These are phyloP conservation scores for Kandelia obovata DNA, from an alignment of 345 rosid species.

Conservation along the genomic window DNA sequence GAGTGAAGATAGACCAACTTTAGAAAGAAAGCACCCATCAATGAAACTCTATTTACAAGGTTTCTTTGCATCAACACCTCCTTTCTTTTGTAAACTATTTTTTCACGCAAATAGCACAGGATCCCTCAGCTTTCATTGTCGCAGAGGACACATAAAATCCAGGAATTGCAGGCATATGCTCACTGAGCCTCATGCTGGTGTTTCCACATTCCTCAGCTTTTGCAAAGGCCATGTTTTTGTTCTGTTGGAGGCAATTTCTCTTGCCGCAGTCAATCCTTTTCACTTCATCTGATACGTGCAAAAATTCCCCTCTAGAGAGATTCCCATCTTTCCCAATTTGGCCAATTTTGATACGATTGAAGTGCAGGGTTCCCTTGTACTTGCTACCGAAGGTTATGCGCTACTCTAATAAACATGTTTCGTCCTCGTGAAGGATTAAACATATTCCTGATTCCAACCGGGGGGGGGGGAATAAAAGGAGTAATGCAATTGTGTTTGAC, in stretches of 20 bases:
- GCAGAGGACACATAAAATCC: no score
- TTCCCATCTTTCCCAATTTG: conserved; percentile 10
- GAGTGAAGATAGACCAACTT: conserved; percentile 1
- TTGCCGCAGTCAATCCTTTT: background rate
- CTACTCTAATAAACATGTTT: background rate
- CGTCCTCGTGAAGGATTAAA: conserved; percentile 11
- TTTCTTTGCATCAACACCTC: conserved; percentile 16
- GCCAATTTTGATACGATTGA: conserved; percentile 5
- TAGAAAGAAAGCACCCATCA: conserved; percentile 4
- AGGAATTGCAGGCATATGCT: no score
- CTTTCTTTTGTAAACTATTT: background rate
- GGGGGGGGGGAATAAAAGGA: conserved; percentile 2
- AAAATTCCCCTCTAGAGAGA: conserved; percentile 5
- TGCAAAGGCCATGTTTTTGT: background rate
- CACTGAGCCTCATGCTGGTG: background rate
- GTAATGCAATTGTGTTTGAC: background rate
- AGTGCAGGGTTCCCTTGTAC: background rate
- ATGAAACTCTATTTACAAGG: background rate
- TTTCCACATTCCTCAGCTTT: conserved; percentile 4
- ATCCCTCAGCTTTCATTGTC: background rate
- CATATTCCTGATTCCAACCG: conserved; percentile 17
- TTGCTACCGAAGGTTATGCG: conserved; percentile 11
- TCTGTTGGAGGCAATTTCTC: background rate
- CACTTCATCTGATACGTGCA: background rate
- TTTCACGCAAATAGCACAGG: conserved; percentile 4